These are phyloP conservation scores for Fusarium sp. DNA, from an alignment of 2,329 filamentous ascomycete genomes.

Conservation along the genomic window DNA sequence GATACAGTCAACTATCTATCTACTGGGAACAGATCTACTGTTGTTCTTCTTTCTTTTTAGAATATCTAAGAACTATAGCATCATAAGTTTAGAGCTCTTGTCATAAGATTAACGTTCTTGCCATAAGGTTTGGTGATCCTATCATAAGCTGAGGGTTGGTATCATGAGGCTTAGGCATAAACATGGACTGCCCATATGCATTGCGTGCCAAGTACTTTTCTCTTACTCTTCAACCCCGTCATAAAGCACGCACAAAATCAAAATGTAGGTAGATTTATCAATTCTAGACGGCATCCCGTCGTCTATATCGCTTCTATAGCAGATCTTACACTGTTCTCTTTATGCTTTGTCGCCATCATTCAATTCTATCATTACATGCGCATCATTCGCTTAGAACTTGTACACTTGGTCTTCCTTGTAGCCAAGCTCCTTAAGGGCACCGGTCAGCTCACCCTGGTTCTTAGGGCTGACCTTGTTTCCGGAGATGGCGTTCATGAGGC, in stretches of 20 bases:
- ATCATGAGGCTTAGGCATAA: not conserved
- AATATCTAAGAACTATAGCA: no score
- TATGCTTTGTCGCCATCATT: slow-evolving; percentile 12
- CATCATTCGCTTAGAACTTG: slow-evolving; percentile 75
- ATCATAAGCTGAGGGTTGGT: no score
- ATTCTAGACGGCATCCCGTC: slow-evolving; percentile 34
- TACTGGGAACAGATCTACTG: no score
- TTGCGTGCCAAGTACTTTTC: not conserved
- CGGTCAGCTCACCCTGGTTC: slow-evolving; percentile 91
- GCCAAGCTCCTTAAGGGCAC: slow-evolving; percentile 83
- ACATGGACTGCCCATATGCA: no score
- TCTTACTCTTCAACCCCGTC: not conserved
- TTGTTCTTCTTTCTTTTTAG: no score
- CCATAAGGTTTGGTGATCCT: not conserved
- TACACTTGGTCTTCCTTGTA: slow-evolving; percentile 80
- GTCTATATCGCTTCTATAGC: slow-evolving; percentile 40
- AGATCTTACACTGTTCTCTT: slow-evolving; percentile 34
- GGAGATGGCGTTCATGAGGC: slow-evolving; percentile 91
- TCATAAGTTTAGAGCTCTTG: no score
- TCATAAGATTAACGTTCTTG: not conserved
- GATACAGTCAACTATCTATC: no score
- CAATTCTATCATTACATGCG: slow-evolving; percentile 13
- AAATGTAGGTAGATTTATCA: slow-evolving; percentile 22
- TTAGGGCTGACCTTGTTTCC: slow-evolving; percentile 90
- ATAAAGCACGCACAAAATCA: not conserved